Evolutionary conservation across 257 asterid genomes (phyloP), one percentile per base, ranked within the genome.

Genomic region (Solanum corneliomulleri): DNA sequence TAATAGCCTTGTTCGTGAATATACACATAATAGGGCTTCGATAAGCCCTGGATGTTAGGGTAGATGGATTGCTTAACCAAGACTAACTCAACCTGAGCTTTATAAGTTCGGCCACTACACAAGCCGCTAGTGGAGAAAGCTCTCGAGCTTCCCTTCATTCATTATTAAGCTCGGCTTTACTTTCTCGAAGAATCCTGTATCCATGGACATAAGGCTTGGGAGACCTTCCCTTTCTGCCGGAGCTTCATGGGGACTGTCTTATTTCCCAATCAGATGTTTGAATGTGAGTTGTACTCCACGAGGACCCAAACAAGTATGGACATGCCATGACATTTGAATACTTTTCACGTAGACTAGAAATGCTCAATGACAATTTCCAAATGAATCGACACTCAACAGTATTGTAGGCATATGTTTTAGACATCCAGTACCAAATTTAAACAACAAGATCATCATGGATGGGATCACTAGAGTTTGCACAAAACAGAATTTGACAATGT

Each of bases 31-130:
- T 29, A 14, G 6, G 41, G 41, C 75, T 29, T 13, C 41, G 23
- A 13, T 69, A 8, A 27, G 41, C 86, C 86, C 89, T 91, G 83
- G 72, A 83, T 85, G 85, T 89, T 90, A 58, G 70, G 3, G 88
- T 66, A 64, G 18, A 64, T 66, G 72, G 72, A 66, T 68, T 29
- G 41, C 75, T 14, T 14, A 68, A 9, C 75, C 75, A 68, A 68
- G 39, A 29, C 41, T 68, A 68, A 3, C 23, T 68, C 21, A 16
- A 68, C 75, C 75, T 27, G 5, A 25, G 72, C 20, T 66, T 66
- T 66, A 12, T 25, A 27, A 66, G 72, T 31, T 7, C 10, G 11
- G 10, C 74, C 74, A 66, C 21, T 27, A 66, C 74, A 27, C 31
- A 25, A 66, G 37, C 37, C 2, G 35, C 20, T 12, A 3, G 20